Conservation (phyloP, 2,329 filamentous ascomycete genomes). For the Purpureocillium takamizusanense region DNA sequence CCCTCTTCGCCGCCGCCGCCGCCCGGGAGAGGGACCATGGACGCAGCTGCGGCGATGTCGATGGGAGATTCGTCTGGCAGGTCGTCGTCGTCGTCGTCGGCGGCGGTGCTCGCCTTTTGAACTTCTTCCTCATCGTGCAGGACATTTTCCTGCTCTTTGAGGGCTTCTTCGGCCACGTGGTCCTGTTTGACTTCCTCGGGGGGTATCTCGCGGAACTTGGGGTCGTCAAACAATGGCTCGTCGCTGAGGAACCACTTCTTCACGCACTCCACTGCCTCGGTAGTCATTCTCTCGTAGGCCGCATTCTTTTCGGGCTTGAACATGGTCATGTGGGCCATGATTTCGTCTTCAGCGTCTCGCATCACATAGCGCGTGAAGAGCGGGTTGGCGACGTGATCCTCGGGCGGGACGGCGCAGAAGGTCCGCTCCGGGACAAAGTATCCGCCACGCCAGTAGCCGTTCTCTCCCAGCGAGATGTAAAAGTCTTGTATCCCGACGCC, state of each 20-base stretch:
- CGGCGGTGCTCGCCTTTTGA: conserved; percentile 5
- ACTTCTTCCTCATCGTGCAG: too few species aligned
- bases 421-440: conserved; percentile 61
- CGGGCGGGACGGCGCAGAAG: conserved; percentile 63
- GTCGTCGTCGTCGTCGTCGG: conserved; percentile 5
- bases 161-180: conserved; percentile 19
- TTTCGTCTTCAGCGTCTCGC: conserved; percentile 58
- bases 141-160: conserved; percentile 10
- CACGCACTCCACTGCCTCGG: conserved; percentile 47
- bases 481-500: conserved; percentile 65
- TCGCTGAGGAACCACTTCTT: conserved; percentile 47
- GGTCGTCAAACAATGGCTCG: conserved; percentile 34
- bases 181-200: conserved; percentile 22
- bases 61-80: conserved; percentile 35
- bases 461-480: conserved; percentile 67
- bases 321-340: conserved; percentile 61
- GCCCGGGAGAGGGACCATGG: conserved; percentile 38
- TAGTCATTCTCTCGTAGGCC: conserved; percentile 55
- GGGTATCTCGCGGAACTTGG: conserved; percentile 27
- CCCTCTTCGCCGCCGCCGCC: conserved; percentile 22
- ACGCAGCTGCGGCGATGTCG: conserved; percentile 43
- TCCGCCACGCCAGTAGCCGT: conserved; percentile 52
- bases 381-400: conserved; percentile 28
- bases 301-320: conserved; percentile 54
- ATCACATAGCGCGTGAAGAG: conserved; percentile 51